Evolutionary conservation across 1,139 yeast genomes (phyloP).

Genomic region (Suhomyces bokatorum): DNA sequence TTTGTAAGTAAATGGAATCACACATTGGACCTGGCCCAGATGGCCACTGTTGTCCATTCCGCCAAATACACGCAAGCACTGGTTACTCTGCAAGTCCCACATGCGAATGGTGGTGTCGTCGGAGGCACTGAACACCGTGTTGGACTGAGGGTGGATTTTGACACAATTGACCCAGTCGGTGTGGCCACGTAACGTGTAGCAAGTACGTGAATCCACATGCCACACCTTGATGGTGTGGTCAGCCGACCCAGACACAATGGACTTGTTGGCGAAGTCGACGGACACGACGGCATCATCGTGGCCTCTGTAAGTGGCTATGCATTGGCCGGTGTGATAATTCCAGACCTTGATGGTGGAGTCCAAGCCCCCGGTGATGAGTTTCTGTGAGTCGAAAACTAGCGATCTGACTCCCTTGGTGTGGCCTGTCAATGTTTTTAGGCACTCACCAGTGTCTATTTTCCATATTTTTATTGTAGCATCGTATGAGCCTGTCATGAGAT

Average conservation of each 20-base stretch:
- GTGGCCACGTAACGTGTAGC: constrained; percentile 91
- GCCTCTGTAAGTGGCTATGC: constrained; percentile 90
- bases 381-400: constrained; percentile 80
- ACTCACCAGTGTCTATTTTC: constrained; percentile 79
- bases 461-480: constrained; percentile 88
- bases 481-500: constrained; percentile 86
- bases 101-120: constrained; percentile 90
- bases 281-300: constrained; percentile 85
- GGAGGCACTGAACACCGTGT: constrained; percentile 80
- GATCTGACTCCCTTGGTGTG: constrained; percentile 86
- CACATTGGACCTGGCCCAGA: constrained; percentile 88
- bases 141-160: constrained; percentile 76
- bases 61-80: constrained; percentile 76
- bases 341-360: constrained; percentile 92
- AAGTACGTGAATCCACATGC: constrained; percentile 92
- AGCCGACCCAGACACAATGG: constrained; percentile 91
- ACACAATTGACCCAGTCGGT: constrained; percentile 91
- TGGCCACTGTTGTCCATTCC: constrained; percentile 70
- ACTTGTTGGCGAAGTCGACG: constrained; percentile 75
- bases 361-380: constrained; percentile 86
- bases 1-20: constrained; percentile 74
- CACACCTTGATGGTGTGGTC: constrained; percentile 91
- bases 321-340: constrained; percentile 93
- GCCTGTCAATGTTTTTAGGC: constrained; percentile 75
- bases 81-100: constrained; percentile 88